Evolutionary conservation across 352 stramenopile genomes (phyloP), one percentile per base, ranked within the genome.

Genomic region (Phytopythium boreale): DNA sequence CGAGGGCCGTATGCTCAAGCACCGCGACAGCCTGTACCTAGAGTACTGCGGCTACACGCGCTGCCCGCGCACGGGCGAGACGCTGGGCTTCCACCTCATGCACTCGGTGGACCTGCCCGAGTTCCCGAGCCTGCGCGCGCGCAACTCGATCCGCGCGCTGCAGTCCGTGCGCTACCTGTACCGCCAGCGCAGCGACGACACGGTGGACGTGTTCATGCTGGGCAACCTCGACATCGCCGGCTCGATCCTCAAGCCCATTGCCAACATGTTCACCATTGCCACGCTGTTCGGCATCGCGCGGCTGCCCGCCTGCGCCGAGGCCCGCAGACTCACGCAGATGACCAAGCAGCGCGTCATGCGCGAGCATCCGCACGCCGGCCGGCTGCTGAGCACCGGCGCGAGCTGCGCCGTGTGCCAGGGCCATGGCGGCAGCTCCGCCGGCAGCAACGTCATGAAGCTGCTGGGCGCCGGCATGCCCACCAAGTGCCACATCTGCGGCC

Each of bases 141-240:
- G 73, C 60, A 86, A 90, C 69, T 88, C 77, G 37, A 71, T 88
- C 27, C 77, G 81, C 53, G 72, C 77, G 20, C 37, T 77, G 5
- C 74, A 85, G 59, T 86, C 75, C 22, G 72, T 85, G 31, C 71
- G 72, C 22, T 86, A 87, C 55, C 69, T 90, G 34, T 77, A 87
- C 63, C 73, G 79, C 4, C 81, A 90, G 67, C 84, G 77, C 63
- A 75, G 57, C 52, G 74, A 76, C 11, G 74, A 69, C 29, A 59
- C 71, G n/a, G 67, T 90, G 10, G 78, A 90, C 22, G 75, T 90
- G 12, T 90, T 88, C 61, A 84, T 86, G 77, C 68, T 82, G 22
- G 81, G 75, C 26, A 79, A 82, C 41, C 71, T 87, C 39, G 70
- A 80, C 46, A 75, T 86, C 26, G 63, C 73, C 8, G 77, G 79